Evolutionary conservation across 73 alveolate genomes (phyloP).

Genomic region (Diophrys appendiculata): DNA sequence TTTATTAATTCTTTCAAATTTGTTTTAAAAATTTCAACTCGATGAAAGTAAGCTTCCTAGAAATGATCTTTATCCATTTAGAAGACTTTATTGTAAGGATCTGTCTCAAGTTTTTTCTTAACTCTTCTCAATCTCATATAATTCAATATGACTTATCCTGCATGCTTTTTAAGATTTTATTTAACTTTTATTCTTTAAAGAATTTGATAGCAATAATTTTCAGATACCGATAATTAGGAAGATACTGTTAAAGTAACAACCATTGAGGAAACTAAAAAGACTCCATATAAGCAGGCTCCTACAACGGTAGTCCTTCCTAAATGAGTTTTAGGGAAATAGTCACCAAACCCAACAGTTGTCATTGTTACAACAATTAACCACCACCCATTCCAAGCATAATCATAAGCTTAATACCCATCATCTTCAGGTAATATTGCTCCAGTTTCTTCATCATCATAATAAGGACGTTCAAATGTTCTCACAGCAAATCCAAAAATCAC

Average conservation of each 20-base stretch:
- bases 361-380: constrained; percentile 59
- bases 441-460: constrained; percentile 29
- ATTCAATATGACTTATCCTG: constrained; percentile 19
- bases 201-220: constrained; percentile 33
- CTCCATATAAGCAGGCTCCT: constrained; percentile 94
- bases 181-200: constrained; percentile 14
- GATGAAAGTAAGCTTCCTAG: background rate
- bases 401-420: constrained; percentile 34
- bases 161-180: constrained; percentile 34
- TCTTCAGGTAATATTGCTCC: constrained; percentile 13
- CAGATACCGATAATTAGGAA: constrained; percentile 65
- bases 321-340: constrained; percentile 92
- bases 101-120: constrained; percentile 12
- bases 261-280: constrained; percentile 87
- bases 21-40: background rate
- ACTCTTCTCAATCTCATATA: constrained; percentile 5
- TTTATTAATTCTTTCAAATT: background rate
- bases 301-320: constrained; percentile 90
- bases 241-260: constrained; percentile 84
- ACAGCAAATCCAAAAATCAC: constrained; percentile 44
- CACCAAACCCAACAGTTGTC: constrained; percentile 97
- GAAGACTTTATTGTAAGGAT: constrained; percentile 23
- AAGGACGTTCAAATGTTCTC: constrained; percentile 45
- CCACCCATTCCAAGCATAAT: constrained; percentile 31
- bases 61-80: background rate